A percentile compares a stretch with the other conserved stretches of the same genome.
phyloP scores from a whole-genome alignment of 2,329 filamentous ascomycete genomes.

The Fusarium tjaetaba region DNA sequence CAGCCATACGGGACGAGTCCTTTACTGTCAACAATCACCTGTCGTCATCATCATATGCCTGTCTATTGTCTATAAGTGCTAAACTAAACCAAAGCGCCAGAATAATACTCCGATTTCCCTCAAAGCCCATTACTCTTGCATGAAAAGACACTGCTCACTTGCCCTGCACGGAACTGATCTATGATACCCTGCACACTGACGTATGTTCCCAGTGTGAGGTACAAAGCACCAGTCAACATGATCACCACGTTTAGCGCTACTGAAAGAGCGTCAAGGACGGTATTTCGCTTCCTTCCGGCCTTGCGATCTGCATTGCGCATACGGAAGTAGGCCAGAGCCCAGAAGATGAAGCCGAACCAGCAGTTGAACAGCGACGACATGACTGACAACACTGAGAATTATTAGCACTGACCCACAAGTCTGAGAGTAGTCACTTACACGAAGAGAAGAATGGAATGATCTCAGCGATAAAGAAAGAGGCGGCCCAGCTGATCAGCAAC shows the following conservation, averaged over 20 bases:
- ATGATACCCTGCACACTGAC: conserved; percentile 78
- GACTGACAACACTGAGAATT: conserved; percentile 64
- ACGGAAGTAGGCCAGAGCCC: conserved; percentile 81
- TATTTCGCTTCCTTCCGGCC: conserved; percentile 61
- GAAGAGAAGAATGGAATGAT: conserved; percentile 94
- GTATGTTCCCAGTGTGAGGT: conserved; percentile 85
- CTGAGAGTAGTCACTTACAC: conserved; percentile 51
- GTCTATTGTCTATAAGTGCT: neutral
- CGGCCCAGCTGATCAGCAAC: conserved; percentile 73
- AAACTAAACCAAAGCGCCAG: neutral
- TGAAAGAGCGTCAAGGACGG: conserved; percentile 60
- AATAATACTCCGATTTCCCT: neutral
- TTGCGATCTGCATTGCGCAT: conserved; percentile 73
- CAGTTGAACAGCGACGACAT: conserved; percentile 91
- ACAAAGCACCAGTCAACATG: conserved; percentile 79
- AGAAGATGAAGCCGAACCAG: conserved; percentile 96
- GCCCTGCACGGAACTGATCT: conserved; percentile 72
- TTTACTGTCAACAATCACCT: neutral
- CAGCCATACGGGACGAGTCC: neutral
- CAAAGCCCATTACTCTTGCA: conserved; percentile 76
- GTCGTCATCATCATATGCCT: neutral
- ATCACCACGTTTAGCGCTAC: conserved; percentile 77
- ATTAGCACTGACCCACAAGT: neutral
- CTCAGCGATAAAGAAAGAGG: conserved; percentile 89
- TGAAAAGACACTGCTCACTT: conserved; percentile 77